These are phyloP conservation scores for Fonsecaea monophora DNA, from an alignment of 2,329 filamentous ascomycete species.

Conservation along the genomic window DNA sequence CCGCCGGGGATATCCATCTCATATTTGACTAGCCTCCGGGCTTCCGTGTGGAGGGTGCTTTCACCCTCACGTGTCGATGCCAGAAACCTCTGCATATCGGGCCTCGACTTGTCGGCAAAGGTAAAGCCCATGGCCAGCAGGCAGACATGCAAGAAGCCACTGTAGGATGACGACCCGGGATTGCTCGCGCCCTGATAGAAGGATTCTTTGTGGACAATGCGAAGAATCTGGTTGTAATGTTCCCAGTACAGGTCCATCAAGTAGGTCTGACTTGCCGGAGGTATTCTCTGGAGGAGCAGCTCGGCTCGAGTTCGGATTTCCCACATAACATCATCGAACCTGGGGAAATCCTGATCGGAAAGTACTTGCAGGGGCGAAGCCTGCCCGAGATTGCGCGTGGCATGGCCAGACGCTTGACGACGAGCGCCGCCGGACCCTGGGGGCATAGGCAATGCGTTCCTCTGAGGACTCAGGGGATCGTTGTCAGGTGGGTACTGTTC, in stretches of 20 bases:
- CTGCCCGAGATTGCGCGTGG: too few species aligned
- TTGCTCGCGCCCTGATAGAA: not conserved
- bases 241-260: not conserved
- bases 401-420: too few species aligned
- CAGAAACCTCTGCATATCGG: not conserved
- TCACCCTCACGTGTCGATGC: not conserved
- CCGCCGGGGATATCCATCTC: not conserved
- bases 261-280: not conserved
- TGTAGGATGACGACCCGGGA: not conserved
- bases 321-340: too few species aligned
- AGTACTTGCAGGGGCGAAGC: too few species aligned
- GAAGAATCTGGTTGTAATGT: not conserved
- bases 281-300: too few species aligned
- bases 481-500: too few species aligned
- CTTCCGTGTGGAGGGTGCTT: not conserved
- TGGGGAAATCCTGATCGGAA: too few species aligned
- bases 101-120: not conserved
- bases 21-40: not conserved
- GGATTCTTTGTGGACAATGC: not conserved
- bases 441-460: too few species aligned
- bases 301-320: too few species aligned
- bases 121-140: not conserved
- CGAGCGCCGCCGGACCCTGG: too few species aligned
- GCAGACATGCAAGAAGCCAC: slow-evolving; percentile 1
- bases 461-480: too few species aligned